Evolutionary conservation across 2,329 filamentous ascomycete species (phyloP).

Genomic region (Sclerotinia borealis): DNA sequence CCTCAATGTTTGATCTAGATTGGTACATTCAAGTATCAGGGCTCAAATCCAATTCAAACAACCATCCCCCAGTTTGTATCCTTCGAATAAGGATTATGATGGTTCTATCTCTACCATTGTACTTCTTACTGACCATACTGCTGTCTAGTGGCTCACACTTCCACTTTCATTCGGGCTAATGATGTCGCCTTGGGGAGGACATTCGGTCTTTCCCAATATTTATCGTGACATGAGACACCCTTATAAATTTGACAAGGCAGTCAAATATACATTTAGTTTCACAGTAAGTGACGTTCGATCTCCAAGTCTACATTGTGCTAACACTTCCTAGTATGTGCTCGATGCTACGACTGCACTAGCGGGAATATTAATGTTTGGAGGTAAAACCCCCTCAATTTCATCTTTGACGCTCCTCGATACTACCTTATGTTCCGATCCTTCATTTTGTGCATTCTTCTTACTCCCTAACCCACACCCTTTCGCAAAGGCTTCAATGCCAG

Average conservation of each 20-base stretch:
- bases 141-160: constrained; percentile 59
- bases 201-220: constrained; percentile 73
- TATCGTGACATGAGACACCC: constrained; percentile 71
- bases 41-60: not conserved
- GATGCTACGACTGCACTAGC: constrained; percentile 77
- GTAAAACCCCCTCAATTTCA: not conserved
- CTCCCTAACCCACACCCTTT: not conserved
- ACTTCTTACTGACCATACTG: not conserved
- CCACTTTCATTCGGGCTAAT: constrained; percentile 85
- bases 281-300: constrained; percentile 49
- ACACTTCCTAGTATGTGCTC: constrained; percentile 56
- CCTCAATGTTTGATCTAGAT: not conserved
- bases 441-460: not conserved
- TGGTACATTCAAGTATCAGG: not conserved
- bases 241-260: constrained; percentile 60
- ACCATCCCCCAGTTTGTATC: not conserved
- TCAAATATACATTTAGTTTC: constrained; percentile 78
- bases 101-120: not conserved
- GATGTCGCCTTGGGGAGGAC: constrained; percentile 72
- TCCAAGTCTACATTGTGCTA: not conserved
- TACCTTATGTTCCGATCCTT: not conserved
- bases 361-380: constrained; percentile 88
- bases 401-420: not conserved
- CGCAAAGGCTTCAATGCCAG: not conserved
- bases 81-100: not conserved